These are phyloP conservation scores for Mycena floridula DNA, from an alignment of 768 basidiomycete genomes.

Conservation along the genomic window DNA sequence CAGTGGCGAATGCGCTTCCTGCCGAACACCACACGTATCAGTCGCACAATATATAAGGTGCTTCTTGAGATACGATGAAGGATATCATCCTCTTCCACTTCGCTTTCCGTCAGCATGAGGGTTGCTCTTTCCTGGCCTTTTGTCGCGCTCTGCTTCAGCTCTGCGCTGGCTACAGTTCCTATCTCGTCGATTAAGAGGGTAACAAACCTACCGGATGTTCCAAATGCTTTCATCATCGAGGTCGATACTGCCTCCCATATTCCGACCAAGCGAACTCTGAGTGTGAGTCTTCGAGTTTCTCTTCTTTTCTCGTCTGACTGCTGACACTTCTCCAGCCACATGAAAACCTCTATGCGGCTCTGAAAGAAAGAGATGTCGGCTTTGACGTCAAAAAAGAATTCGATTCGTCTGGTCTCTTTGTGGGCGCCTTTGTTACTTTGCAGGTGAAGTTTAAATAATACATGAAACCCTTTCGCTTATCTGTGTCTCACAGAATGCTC, in stretches of 20 bases:
- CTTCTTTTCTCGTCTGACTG: background rate
- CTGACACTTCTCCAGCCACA: constrained; percentile 11
- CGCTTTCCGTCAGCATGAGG: too few relatives aligned
- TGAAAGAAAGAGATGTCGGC: constrained; percentile 35
- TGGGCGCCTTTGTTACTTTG: constrained; percentile 51
- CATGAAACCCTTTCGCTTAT: background rate
- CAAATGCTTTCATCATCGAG: constrained; percentile 55
- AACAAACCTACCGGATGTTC: constrained; percentile 31
- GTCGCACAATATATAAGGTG: too few relatives aligned
- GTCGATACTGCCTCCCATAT: constrained; percentile 35
- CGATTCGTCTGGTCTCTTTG: constrained; percentile 45
- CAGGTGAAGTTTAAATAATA: constrained; percentile 19
- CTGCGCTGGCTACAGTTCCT: constrained; percentile 24
- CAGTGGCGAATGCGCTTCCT: too few relatives aligned
- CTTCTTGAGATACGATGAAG: too few relatives aligned
- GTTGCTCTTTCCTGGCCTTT: too few relatives aligned
- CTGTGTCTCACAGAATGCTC: constrained; percentile 14
- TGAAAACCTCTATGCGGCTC: constrained; percentile 39
- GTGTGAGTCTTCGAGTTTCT: background rate
- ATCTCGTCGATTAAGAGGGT: constrained; percentile 32
- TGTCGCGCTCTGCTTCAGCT: too few relatives aligned
- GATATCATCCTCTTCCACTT: too few relatives aligned
- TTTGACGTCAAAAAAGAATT: constrained; percentile 48
- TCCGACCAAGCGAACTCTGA: constrained; percentile 21
- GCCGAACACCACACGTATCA: too few relatives aligned